Percentiles rank a stretch among this genome's conserved stretches.
phyloP scores from a whole-genome alignment of 2,329 filamentous ascomycete genomes.

The Aspergillus novoparasiticus region DNA sequence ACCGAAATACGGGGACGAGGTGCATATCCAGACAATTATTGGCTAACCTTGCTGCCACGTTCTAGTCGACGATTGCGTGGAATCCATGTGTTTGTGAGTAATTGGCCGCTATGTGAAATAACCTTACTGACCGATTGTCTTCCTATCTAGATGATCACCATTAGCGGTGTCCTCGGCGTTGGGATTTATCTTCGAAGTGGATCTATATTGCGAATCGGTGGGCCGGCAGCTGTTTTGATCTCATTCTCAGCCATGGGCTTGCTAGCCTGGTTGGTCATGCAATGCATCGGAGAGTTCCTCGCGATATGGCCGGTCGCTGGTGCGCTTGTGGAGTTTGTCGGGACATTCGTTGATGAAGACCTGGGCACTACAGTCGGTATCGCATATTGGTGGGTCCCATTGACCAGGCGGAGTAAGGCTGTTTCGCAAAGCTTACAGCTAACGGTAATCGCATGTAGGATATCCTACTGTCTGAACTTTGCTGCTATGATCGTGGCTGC shows the following conservation, averaged over 20 bases:
- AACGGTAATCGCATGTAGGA: constrained; percentile 15
- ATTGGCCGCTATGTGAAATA: not conserved
- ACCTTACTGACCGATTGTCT: not conserved
- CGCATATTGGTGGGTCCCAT: constrained; percentile 34
- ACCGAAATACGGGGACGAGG: not conserved
- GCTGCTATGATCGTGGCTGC: constrained; percentile 31
- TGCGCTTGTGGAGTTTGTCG: constrained; percentile 39
- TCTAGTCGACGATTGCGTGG: constrained; percentile 22
- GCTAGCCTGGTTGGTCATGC: constrained; percentile 40
- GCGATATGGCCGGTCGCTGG: constrained; percentile 42
- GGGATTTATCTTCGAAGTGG: constrained; percentile 37
- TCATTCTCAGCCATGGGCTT: constrained; percentile 37
- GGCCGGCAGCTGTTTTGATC: constrained; percentile 35
- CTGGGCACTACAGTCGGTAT: constrained; percentile 38
- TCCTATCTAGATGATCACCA: constrained; percentile 35
- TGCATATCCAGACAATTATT: not conserved
- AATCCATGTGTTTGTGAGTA: constrained; percentile 31
- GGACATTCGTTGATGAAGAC: constrained; percentile 41
- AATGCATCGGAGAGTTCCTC: constrained; percentile 43
- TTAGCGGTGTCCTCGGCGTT: constrained; percentile 39
- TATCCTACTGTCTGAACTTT: constrained; percentile 34
- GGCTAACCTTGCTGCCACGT: constrained; percentile 3
- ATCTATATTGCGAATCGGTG: constrained; percentile 36
- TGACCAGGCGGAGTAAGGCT: not conserved
- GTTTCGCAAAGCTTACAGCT: not conserved